Base-by-base conservation (phyloP, 164 flowering plant genomes). In the Taxillus chinensis region DNA sequence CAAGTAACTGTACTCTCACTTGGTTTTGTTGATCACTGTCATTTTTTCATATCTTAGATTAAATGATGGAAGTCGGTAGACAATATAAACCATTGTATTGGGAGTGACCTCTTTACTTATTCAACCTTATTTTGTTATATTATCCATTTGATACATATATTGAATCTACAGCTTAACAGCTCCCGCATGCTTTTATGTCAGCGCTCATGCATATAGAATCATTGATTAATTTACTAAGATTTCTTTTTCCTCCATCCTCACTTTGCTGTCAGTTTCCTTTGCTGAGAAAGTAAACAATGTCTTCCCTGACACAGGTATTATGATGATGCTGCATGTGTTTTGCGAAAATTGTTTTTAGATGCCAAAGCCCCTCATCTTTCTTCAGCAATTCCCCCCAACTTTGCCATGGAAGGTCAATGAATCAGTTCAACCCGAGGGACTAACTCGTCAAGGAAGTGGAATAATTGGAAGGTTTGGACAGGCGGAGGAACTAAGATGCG, bases 361-460 rank as follows among this genome's bases (percentile, higher is more conserved):
- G 99, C 96, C 38, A 95, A 91, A 75, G 99, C 99, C 63, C 99
- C 98, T 57, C 98, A 95, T 79, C 89, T 95, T 55, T 91, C 97
- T 57, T 84, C 96, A 61, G 84, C 85, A 61, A 87, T 95, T 75
- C 99, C 99, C 99, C 64, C 96, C 97, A 57, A 83, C 62, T 67
- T 80, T 95, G 69, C 99, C 97, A 49, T 95, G 99, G 99, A 93
- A 93, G 76, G 79, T 81, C 42, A 85, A 80, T 71, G 97, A 89
- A 73, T 86, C 87, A 59, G 77, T 78, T 60, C 95, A 79, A 67
- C 81, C 87, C 68, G 99, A 95, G 78, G 96, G 96, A 64, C 67
- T 95, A 63, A 91, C 99, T 71, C 95, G 96, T 39, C 97, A 89
- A 52, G 97, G 99, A 62, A 95, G 99, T 84, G 99, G 99, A 13